These are phyloP conservation scores for Neurospora sublineolata DNA, from an alignment of 495 filamentous ascomycete species.

Conservation along the genomic window DNA sequence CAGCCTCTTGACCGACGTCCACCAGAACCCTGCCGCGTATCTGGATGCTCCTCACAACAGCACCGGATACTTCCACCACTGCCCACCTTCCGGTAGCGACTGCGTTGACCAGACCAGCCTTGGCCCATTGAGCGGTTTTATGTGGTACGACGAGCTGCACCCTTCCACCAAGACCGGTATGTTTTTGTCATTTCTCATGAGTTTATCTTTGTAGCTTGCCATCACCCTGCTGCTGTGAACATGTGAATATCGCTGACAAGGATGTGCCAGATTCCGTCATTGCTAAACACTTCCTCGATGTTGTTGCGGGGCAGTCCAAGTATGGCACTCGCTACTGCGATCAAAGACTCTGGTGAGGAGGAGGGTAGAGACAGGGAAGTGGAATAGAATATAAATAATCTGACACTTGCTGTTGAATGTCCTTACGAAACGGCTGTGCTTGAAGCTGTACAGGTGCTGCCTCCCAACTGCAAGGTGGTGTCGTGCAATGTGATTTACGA, in stretches of 20 bases:
- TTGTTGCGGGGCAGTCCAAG: constrained; percentile 43
- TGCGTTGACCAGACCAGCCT: constrained; percentile 20
- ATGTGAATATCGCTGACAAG: constrained; percentile 1
- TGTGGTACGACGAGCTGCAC: constrained; percentile 56
- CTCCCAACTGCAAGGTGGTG: neutral
- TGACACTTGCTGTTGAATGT: neutral
- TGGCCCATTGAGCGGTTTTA: constrained; percentile 25
- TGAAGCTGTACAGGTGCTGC: neutral
- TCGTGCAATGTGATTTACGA: neutral
- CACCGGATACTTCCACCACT: constrained; percentile 44
- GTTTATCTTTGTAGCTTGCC: constrained; percentile 26
- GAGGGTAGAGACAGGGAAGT: neutral
- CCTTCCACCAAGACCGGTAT: constrained; percentile 47
- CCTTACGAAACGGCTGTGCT: neutral
- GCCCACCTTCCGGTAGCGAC: constrained; percentile 24
- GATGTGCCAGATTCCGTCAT: constrained; percentile 28
- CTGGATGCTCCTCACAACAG: constrained; percentile 54
- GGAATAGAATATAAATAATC: neutral
- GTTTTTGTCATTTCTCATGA: constrained; percentile 29
- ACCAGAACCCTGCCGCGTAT: constrained; percentile 44
- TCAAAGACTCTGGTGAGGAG: neutral
- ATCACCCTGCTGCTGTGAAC: constrained; percentile 22
- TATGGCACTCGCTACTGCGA: constrained; percentile 34
- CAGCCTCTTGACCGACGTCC: constrained; percentile 51
- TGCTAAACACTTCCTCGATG: constrained; percentile 48